Evolutionary conservation across 2,329 filamentous ascomycete species (phyloP), one percentile per base, ranked within the genome.

Genomic region (Penicillium sp.): DNA sequence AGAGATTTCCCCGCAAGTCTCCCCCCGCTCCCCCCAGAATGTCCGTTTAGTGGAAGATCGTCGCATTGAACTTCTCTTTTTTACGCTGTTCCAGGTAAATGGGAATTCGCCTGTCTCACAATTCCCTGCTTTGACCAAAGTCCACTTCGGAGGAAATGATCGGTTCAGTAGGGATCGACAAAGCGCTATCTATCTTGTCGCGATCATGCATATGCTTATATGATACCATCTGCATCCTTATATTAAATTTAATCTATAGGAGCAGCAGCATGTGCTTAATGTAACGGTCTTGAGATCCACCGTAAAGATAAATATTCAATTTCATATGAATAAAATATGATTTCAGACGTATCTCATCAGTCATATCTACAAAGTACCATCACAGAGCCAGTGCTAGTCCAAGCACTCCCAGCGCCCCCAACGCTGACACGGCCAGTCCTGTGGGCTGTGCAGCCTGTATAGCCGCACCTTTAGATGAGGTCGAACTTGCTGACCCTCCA

Each of bases 331-430:
- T n/a, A n/a, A n/a, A n/a, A 35, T 6, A n/a, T 9, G 13, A 38
- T 24, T 19, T 28, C 33, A 26, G 12, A 29, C 45, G 13, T 43
- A 8, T 48, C 46, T 44, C 39, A 21, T 38, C 46, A 32, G 19
- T 48, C 46, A n/a, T 48, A 22, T 48, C 13, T 48, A 48, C 17
- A 38, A 38, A 28, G n/a, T 19, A 41, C 43, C 21, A 52, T 54
- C 53, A 61, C 51, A 63, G 33, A 44, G 49, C 60, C 48, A 63
- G 28, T 21, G 54, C 59, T 32, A 62, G 45, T 42, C 60, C 59
- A 22, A 62, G 48, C 22, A 63, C 50, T 10, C 58, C 52, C 47
- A 63, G 43, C 9, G 56, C 60, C 45, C 60, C 59, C 41, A 58
- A 48, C 32, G 53, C 54, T 28, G 55, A 57, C 35, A 52, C 48